Conservation (phyloP, 345 rosid genomes). For the Combretum micranthum region DNA sequence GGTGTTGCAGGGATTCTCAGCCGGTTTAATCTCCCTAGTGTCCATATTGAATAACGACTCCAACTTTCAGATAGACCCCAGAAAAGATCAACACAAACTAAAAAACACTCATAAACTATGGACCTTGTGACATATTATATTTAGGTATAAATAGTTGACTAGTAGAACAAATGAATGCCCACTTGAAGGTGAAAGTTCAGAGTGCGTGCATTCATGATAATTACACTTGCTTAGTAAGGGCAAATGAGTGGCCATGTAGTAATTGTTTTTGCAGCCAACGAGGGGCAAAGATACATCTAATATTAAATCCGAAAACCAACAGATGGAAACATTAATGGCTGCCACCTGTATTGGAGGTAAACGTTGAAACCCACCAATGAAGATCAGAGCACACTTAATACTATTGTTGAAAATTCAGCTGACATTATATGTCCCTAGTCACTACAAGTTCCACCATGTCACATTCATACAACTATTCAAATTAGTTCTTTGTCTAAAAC, state of each 20-base stretch:
- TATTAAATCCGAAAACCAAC: not conserved
- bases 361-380: too few relatives aligned
- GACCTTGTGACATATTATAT: too few relatives aligned
- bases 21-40: slow-evolving; percentile 55
- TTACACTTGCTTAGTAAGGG: not conserved
- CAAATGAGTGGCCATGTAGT: not conserved
- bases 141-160: too few relatives aligned
- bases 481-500: too few relatives aligned
- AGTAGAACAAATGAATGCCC: too few relatives aligned
- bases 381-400: too few relatives aligned
- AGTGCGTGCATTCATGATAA: not conserved
- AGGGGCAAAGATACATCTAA: not conserved
- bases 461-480: too few relatives aligned
- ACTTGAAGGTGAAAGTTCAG: not conserved
- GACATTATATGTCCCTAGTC: too few relatives aligned
- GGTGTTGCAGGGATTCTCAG: slow-evolving; percentile 24
- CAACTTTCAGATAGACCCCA: slow-evolving; percentile 8
- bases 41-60: slow-evolving; percentile 32
- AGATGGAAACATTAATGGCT: slow-evolving; percentile 6
- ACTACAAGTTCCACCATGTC: too few relatives aligned
- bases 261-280: not conserved
- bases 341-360: slow-evolving; percentile 4
- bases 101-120: not conserved
- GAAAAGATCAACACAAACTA: slow-evolving; percentile 6
- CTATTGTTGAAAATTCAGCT: too few relatives aligned